Conservation (phyloP, 495 filamentous ascomycete genomes). For the Annulohypoxylon moriforme region DNA sequence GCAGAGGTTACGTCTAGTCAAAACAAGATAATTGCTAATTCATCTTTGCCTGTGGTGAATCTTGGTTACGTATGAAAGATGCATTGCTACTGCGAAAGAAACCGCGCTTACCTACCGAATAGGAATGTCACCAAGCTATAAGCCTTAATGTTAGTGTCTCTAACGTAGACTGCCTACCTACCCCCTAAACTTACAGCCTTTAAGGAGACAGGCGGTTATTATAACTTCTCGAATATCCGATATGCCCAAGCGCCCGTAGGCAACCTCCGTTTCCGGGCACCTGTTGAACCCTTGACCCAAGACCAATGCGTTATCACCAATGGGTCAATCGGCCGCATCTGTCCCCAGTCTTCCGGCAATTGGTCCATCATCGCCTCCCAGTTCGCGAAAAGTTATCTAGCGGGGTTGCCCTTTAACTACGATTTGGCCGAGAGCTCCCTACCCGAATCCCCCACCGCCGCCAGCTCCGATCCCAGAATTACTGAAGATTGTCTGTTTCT, state of each 20-base stretch:
- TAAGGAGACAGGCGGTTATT: conserved; percentile 7
- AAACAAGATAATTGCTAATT: neutral
- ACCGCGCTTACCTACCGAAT: neutral
- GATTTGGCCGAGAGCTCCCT: neutral
- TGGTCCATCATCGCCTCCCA: neutral
- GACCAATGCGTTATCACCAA: neutral
- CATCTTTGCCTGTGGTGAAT: neutral
- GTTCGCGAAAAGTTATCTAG: conserved; percentile 1
- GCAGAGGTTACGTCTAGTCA: neutral
- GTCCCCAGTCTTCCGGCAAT: conserved; percentile 12
- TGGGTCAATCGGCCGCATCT: neutral
- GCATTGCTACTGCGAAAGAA: neutral
- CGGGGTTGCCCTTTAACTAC: neutral
- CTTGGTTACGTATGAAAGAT: neutral
- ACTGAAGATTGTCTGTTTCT: conserved; percentile 6
- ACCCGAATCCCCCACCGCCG: neutral
- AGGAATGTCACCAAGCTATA: conserved; percentile 9
- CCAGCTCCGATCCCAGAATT: neutral
- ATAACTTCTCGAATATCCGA: conserved; percentile 12
- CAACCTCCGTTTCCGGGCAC: conserved; percentile 1
- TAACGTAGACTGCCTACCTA: neutral
- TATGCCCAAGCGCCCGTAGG: neutral
- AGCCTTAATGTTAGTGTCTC: conserved; percentile 3
- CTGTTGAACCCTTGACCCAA: neutral
- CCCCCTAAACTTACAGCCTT: neutral